A percentile compares a stretch with the other conserved stretches of the same genome.
Conservation (phyloP, 225 moss, liverwort and hornwort species). For the Rhytidiadelphus loreus region DNA sequence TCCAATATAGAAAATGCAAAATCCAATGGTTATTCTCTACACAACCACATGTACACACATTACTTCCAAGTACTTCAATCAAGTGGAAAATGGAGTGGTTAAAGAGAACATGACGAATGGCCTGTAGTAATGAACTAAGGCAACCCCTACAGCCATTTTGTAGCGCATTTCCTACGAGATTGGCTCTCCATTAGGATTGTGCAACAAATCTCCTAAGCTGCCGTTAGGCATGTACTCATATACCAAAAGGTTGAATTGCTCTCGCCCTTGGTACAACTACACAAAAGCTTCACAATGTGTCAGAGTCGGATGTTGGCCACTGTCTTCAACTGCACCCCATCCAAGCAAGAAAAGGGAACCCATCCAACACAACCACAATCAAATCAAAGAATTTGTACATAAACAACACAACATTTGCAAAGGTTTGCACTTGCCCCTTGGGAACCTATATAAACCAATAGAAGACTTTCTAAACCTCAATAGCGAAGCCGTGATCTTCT, state of each 20-base stretch:
- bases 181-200: fast-evolving
- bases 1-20: neutral
- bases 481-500: neutral
- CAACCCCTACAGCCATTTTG: neutral
- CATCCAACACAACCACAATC: neutral
- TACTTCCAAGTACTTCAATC: neutral
- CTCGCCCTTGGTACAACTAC: neutral
- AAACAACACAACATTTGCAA: neutral
- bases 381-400: neutral
- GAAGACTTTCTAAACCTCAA: neutral
- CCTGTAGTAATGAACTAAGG: fast-evolving
- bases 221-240: neutral
- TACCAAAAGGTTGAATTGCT: neutral
- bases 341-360: neutral
- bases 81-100: neutral
- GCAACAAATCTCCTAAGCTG: neutral
- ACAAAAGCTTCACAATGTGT: neutral
- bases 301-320: neutral
- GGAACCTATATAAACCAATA: fast-evolving
- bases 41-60: fast-evolving
- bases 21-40: neutral
- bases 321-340: neutral
- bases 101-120: neutral
- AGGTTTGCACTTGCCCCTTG: neutral
- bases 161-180: neutral